A percentile compares a stretch with the other conserved stretches of the same genome.
These are phyloP conservation scores for Colletotrichum eleusines DNA, from an alignment of 2,329 filamentous ascomycete species.

Conservation along the genomic window DNA sequence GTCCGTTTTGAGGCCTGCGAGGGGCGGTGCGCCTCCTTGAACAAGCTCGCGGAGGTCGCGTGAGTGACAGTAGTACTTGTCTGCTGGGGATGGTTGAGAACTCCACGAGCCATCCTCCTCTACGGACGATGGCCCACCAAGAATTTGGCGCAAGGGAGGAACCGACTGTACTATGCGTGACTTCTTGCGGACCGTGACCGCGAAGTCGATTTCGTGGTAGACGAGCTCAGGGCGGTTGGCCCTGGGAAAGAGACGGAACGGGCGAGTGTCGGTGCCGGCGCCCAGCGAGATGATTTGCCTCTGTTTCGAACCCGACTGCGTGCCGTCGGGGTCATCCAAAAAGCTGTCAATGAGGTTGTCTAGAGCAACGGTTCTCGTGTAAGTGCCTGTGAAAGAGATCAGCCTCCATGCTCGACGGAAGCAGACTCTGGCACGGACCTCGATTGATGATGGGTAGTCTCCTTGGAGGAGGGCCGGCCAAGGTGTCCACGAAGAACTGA, in stretches of 20 bases:
- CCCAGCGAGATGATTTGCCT: constrained; percentile 92
- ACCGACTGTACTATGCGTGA: constrained; percentile 65
- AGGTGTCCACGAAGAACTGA: constrained; percentile 70
- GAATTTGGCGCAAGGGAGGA: constrained; percentile 54
- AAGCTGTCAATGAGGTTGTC: constrained; percentile 83
- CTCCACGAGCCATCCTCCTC: constrained; percentile 56
- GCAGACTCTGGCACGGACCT: constrained; percentile 65
- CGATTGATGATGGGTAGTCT: constrained; percentile 93
- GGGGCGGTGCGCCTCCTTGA: constrained; percentile 39
- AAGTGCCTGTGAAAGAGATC: constrained; percentile 75
- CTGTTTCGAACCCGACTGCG: constrained; percentile 43
- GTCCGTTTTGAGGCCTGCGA: constrained; percentile 61
- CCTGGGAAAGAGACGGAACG: constrained; percentile 77
- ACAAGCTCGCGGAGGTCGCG: constrained; percentile 77
- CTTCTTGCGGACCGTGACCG: constrained; percentile 77
- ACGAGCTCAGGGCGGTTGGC: constrained; percentile 60
- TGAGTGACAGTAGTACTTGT: constrained; percentile 69
- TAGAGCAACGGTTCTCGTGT: constrained; percentile 86
- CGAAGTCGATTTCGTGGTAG: constrained; percentile 96
- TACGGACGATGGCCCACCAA: constrained; percentile 51
- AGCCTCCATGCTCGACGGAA: constrained; percentile 42
- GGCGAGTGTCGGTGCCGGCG: constrained; percentile 92
- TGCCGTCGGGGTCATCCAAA: constrained; percentile 58
- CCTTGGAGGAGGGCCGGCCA: constrained; percentile 63
- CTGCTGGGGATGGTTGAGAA: constrained; percentile 54